Base-by-base conservation (phyloP, 129 eudicot genomes). In the Centrapalus pauciflorus region DNA sequence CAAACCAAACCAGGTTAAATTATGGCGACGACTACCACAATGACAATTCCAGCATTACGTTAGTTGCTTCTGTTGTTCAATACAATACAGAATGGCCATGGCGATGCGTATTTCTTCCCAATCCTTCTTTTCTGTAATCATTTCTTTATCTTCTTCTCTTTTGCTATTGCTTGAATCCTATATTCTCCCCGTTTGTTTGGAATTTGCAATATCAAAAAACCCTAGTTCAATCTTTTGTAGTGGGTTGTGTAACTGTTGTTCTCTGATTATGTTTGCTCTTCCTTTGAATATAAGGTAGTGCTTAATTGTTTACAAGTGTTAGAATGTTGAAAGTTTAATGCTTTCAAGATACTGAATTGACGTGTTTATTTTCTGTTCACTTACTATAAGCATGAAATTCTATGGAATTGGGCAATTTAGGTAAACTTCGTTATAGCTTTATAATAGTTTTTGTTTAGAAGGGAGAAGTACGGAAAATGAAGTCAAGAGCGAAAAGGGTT, bases 51-150 rank as follows among this genome's bases (percentile, higher is more conserved):
- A n/a, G n/a, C n/a, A n/a, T n/a, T n/a, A n/a, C n/a, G n/a, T n/a
- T n/a, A n/a, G n/a, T n/a, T 7, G 4, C 11, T 34, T 50, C 4
- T 10, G 23, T 26, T 50, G 7, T 12, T 63, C 46, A 26, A 3
- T 40, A 62, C 4, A 23, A 71, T 25, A 14, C 61, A 46, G 28
- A 54, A 71, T 71, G 76, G 61, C 69, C 49, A 58, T 72, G 77
- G 55, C 70, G 55, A 62, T 56, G 49, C 64, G 77, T 37, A 27
- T 72, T 72, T 72, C 77, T 61, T 37, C 71, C 43, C 77, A 62
- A 17, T 37, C 61, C 55, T 17, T 72, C 37, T 51, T 62, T 7
- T 19, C 55, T 37, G 77, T 72, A 72, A 72, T 62, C 70, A 43
- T 2, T 49, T 50, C 23, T 61, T 27, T 61, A 8, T 12, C 26